Conservation (phyloP, 495 filamentous ascomycete species). For the Xylaria curta region DNA sequence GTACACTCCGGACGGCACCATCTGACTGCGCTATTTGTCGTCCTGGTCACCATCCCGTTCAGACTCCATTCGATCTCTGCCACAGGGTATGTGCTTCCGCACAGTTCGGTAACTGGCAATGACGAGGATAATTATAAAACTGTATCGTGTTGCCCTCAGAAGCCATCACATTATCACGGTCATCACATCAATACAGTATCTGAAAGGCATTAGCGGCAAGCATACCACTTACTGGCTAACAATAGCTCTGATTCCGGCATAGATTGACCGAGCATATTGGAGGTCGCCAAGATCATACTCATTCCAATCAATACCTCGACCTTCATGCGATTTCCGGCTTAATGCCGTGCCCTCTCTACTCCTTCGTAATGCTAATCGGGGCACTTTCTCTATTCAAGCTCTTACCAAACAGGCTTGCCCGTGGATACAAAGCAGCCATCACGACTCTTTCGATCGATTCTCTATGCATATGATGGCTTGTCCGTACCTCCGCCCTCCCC, state of each 20-base stretch:
- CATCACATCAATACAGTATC: not conserved
- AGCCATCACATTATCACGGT: constrained; percentile 1
- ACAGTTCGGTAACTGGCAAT: not conserved
- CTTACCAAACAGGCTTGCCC: constrained; percentile 15
- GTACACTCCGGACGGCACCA: not conserved
- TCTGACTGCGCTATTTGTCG: not conserved
- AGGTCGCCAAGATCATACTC: constrained; percentile 15
- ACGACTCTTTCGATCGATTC: not conserved
- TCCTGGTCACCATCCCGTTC: not conserved
- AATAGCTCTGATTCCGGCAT: constrained; percentile 12
- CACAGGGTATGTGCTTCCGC: not conserved
- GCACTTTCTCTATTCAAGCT: constrained; percentile 1
- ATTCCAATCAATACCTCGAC: constrained; percentile 15
- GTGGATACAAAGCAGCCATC: constrained; percentile 3
- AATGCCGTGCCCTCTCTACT: constrained; percentile 17
- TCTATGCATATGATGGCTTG: constrained; percentile 2
- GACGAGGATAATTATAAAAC: not conserved
- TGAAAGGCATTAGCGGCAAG: constrained; percentile 1
- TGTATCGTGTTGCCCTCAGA: not conserved
- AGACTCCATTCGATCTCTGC: not conserved
- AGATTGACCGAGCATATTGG: not conserved
- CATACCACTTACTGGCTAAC: not conserved
- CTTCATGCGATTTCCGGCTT: constrained; percentile 18
- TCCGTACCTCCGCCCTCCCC: constrained; percentile 2
- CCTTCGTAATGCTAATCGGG: not conserved